Conservation (phyloP, 768 basidiomycete species). For the Termitomyces eurrhizus region DNA sequence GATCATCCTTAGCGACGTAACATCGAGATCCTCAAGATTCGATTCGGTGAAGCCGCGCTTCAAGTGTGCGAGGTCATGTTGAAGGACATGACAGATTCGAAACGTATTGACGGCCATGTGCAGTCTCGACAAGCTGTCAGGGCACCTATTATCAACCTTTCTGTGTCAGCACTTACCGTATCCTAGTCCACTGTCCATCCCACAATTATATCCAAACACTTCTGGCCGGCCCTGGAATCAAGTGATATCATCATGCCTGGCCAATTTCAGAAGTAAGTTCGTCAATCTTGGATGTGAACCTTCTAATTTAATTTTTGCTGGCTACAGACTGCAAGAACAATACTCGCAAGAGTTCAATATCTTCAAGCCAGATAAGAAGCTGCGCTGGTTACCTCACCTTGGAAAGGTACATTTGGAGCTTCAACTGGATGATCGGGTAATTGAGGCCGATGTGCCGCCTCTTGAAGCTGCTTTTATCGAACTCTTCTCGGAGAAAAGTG, state of each 20-base stretch:
- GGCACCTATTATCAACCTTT: not conserved
- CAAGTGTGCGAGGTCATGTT: conserved; percentile 99
- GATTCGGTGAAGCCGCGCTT: conserved; percentile 90
- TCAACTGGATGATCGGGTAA: conserved; percentile 73
- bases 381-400: conserved; percentile 87
- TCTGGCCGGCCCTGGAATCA: conserved; percentile 87
- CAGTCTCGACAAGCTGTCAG: conserved; percentile 69
- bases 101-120: conserved; percentile 83
- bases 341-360: conserved; percentile 76
- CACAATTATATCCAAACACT: conserved; percentile 88
- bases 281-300: conserved; percentile 19
- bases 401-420: conserved; percentile 81
- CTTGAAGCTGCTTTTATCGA: conserved; percentile 91
- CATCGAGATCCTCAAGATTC: conserved; percentile 90
- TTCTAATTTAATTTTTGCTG: conserved; percentile 6
- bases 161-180: not conserved
- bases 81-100: conserved; percentile 94
- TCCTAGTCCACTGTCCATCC: conserved; percentile 73
- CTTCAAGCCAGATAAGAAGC: conserved; percentile 90
- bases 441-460: conserved; percentile 76
- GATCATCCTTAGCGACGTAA: conserved; percentile 67
- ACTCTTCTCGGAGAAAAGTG: conserved; percentile 72
- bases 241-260: conserved; percentile 78
- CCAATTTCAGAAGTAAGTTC: conserved; percentile 79
- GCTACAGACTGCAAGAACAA: conserved; percentile 61